These are phyloP conservation scores for Coffea eugenioides DNA, from an alignment of 257 asterid genomes.

Conservation along the genomic window DNA sequence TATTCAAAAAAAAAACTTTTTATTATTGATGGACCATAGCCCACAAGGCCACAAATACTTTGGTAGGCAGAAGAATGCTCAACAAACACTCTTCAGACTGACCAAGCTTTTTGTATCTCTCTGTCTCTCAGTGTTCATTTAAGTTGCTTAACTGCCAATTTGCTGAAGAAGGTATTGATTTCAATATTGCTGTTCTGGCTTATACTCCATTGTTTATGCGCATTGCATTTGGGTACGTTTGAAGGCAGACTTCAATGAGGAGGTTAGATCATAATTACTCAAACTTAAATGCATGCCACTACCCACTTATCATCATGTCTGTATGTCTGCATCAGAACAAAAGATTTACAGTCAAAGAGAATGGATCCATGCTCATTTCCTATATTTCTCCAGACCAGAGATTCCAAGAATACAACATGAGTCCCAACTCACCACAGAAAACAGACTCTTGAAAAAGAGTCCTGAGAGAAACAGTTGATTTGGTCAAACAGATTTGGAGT, in stretches of 20 bases:
- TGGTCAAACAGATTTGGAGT: background rate
- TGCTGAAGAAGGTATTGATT: background rate
- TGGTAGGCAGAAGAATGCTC: slow-evolving; percentile 1
- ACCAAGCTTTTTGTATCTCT: slow-evolving; percentile 1
- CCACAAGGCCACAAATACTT: background rate
- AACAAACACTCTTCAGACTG: background rate
- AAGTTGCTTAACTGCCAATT: slow-evolving; percentile 7
- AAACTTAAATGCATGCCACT: background rate
- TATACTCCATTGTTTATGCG: background rate
- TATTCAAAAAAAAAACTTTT: slow-evolving; percentile 6
- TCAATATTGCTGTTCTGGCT: background rate
- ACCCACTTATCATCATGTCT: background rate
- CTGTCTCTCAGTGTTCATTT: background rate
- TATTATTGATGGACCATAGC: slow-evolving; percentile 16
- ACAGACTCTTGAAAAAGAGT: background rate
- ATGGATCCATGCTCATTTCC: too few relatives aligned
- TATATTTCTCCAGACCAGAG: background rate
- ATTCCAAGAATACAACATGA: background rate
- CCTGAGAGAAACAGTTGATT: background rate
- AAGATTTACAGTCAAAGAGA: too few relatives aligned
- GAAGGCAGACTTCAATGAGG: background rate
- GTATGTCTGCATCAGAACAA: background rate
- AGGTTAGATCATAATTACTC: background rate
- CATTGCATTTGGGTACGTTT: background rate
- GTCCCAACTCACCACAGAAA: too few relatives aligned